These are phyloP conservation scores for Populus pruinosa DNA, from an alignment of 345 rosid genomes.

Conservation along the genomic window DNA sequence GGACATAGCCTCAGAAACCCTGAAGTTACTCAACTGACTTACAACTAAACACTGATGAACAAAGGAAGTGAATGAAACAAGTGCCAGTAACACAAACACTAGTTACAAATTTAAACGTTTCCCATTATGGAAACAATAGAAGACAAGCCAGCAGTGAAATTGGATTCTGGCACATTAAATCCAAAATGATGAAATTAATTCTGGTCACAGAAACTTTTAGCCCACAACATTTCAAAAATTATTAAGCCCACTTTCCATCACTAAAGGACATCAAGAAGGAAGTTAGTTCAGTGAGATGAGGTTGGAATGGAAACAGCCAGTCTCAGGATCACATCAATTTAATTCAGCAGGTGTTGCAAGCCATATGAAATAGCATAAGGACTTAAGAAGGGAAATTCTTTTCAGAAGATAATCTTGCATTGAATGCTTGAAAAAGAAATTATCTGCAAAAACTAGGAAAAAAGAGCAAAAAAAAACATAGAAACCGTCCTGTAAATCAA, in stretches of 20 bases:
- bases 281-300: not conserved
- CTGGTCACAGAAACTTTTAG: not conserved
- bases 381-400: not conserved
- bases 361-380: not conserved
- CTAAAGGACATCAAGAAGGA: not conserved
- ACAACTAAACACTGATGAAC: conserved; percentile 10
- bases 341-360: not conserved
- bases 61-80: not conserved
- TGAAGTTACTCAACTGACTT: conserved; percentile 15
- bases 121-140: not conserved
- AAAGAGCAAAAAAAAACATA: not conserved
- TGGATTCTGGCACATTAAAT: not conserved
- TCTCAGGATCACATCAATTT: not conserved
- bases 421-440: not conserved
- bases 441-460: not conserved
- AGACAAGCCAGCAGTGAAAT: not conserved
- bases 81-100: not conserved
- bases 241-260: not conserved
- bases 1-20: conserved; percentile 31
- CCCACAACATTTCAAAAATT: not conserved
- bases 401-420: not conserved
- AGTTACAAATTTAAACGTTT: not conserved
- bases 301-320: not conserved
- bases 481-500: not conserved
- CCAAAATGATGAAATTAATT: not conserved